Conservation (phyloP, 345 rosid genomes). For the Luvunga scandens region DNA sequence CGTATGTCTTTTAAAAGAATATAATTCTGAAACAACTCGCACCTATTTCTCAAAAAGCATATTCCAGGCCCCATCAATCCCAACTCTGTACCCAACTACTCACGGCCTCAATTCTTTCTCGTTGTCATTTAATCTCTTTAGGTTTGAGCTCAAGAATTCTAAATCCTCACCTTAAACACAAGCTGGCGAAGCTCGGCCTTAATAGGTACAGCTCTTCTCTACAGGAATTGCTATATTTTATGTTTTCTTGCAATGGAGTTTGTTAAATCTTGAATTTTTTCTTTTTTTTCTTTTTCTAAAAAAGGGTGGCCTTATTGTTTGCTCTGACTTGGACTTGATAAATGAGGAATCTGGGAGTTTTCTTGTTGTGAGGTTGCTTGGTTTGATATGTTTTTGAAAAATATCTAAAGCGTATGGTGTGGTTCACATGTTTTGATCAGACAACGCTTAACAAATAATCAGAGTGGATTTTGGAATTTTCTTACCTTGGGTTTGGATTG, state of each 20-base stretch:
- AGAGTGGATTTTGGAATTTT: conserved; percentile 10
- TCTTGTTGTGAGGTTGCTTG: not conserved
- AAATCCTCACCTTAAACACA: not conserved
- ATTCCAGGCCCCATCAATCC: not conserved
- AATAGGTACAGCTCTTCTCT: conserved; percentile 5
- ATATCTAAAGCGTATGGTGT: not conserved
- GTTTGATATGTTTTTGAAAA: conserved; percentile 10
- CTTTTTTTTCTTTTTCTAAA: too few species aligned
- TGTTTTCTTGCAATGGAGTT: not conserved
- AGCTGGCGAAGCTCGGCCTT: conserved; percentile 12
- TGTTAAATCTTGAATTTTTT: not conserved
- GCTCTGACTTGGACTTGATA: not conserved
- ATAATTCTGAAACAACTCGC: not conserved
- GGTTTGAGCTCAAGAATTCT: not conserved
- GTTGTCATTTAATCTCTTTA: not conserved
- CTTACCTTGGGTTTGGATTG: not conserved
- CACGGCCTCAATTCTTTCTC: not conserved
- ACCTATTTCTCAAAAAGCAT: not conserved
- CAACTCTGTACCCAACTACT: not conserved
- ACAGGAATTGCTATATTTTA: not conserved
- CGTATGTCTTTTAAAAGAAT: not conserved
- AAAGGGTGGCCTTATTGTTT: too few species aligned
- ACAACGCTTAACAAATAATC: not conserved
- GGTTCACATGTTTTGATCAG: conserved; percentile 8
- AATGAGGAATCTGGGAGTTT: not conserved